Base-by-base conservation (phyloP, 1,139 yeast species). In the Nakaseomyces delphensis region DNA sequence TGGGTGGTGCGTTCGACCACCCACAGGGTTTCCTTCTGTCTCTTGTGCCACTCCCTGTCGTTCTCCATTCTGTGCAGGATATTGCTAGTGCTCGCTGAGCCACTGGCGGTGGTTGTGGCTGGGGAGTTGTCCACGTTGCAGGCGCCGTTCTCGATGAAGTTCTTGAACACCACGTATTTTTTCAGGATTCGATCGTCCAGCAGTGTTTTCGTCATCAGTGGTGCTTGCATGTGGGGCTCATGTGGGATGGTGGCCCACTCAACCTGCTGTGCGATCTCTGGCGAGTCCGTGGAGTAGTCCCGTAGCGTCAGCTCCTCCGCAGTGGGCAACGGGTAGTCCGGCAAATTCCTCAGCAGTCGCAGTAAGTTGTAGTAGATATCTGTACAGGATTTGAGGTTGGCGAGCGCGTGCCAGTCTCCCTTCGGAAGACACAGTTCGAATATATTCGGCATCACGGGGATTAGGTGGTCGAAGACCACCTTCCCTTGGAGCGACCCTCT, bases 11-110 rank as follows among this genome's bases (percentile, higher is more conserved):
- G 50, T 36, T 50, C 56, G 11, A 55, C 54, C 21, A 56, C 52
- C 58, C 60, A 61, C 13, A 48, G 52, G 33, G 59, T 59, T 36
- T 62, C 65, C 42, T 62, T 62, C 15, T 57, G 52, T 39, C 59
- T 52, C 43, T 58, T 60, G 41, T 60, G 62, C 36, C 57, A 54
- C 38, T 59, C 63, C n/a, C 64, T 51, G 27, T 60, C 63, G 40
- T 48, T 51, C 37, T 60, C 63, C 56, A 61, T 62, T 16, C 65
- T 47, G 36, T 59, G 64, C 9, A 62, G 45, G 16, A 53, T 47
- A 1, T 51, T 52, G 28, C 50, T 48, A 8, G 42, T 38, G 2
- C 44, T 41, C 3, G 30, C 20, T 44, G 36, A n/a, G 50, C 41
- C 20, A 46, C 25, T 21, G n/a, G n/a, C n/a, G n/a, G n/a, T n/a